Conservation (phyloP, 176 grass and related monocot species). For the Carex littledalei region DNA sequence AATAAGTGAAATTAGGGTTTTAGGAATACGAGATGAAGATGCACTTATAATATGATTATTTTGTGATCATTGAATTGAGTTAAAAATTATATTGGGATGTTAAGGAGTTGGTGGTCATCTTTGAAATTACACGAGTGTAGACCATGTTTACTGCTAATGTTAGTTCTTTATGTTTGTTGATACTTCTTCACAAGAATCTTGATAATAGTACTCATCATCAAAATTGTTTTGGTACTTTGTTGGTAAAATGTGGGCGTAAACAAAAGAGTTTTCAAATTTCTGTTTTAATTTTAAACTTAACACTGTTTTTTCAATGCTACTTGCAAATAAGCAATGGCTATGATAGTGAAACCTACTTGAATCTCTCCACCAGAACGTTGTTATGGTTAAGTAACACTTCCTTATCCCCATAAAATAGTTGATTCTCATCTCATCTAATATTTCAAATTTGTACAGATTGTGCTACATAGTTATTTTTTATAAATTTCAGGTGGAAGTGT, state of each 20-base stretch:
- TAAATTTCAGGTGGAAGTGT: constrained; percentile 58
- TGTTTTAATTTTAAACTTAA: background rate
- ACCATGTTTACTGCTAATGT: background rate
- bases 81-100: background rate
- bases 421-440: background rate
- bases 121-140: background rate
- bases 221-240: background rate
- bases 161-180: background rate
- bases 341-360: background rate
- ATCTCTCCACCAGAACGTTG: background rate
- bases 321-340: background rate
- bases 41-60: background rate
- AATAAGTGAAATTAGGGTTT: background rate
- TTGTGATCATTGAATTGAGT: background rate
- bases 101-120: background rate
- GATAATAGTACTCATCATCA: background rate
- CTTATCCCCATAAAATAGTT: background rate
- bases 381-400: background rate
- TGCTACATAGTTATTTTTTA: constrained; percentile 12
- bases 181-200: background rate
- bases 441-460: constrained; percentile 15
- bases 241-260: background rate
- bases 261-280: background rate
- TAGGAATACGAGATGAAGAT: background rate
- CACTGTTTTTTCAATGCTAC: background rate